Conservation (phyloP, 345 rosid species). For the Microcos paniculata region DNA sequence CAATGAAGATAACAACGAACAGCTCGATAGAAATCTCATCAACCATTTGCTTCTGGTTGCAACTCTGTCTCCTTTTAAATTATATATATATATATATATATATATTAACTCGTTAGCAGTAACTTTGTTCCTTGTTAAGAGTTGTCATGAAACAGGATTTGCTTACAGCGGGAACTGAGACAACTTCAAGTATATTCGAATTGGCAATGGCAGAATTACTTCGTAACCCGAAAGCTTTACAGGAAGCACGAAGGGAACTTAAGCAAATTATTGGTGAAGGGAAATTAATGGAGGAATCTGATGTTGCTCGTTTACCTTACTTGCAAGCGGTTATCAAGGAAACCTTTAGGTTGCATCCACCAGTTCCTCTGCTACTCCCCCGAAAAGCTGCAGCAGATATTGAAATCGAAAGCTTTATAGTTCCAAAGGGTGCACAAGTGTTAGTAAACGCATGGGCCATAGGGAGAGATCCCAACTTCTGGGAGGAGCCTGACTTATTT, state of each 20-base stretch:
- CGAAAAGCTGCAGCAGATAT: slow-evolving; percentile 41
- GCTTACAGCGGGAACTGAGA: slow-evolving; percentile 52
- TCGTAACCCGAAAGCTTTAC: slow-evolving; percentile 34
- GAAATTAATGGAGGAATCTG: slow-evolving; percentile 43
- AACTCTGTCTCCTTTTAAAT: too few species aligned
- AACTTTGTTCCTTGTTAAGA: neutral
- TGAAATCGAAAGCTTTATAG: slow-evolving; percentile 37
- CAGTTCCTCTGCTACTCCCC: slow-evolving; percentile 52
- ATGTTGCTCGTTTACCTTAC: slow-evolving; percentile 44
- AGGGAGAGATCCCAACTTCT: slow-evolving; percentile 46
- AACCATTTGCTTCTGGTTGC: too few species aligned
- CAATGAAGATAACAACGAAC: too few species aligned
- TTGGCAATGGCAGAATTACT: slow-evolving; percentile 54
- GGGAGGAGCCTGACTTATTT: slow-evolving; percentile 31
- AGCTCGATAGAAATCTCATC: too few species aligned
- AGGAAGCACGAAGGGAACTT: slow-evolving; percentile 43
- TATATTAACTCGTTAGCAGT: too few species aligned
- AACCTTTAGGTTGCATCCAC: slow-evolving; percentile 51
- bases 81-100: too few species aligned
- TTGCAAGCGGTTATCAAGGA: slow-evolving; percentile 45
- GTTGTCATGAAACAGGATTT: slow-evolving; percentile 45
- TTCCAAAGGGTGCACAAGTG: slow-evolving; percentile 44
- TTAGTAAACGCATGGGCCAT: slow-evolving; percentile 58
- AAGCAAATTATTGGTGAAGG: slow-evolving; percentile 32
- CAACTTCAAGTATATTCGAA: slow-evolving; percentile 47